These are phyloP conservation scores for Neurospora sp. DNA, from an alignment of 495 filamentous ascomycete species.

Conservation along the genomic window DNA sequence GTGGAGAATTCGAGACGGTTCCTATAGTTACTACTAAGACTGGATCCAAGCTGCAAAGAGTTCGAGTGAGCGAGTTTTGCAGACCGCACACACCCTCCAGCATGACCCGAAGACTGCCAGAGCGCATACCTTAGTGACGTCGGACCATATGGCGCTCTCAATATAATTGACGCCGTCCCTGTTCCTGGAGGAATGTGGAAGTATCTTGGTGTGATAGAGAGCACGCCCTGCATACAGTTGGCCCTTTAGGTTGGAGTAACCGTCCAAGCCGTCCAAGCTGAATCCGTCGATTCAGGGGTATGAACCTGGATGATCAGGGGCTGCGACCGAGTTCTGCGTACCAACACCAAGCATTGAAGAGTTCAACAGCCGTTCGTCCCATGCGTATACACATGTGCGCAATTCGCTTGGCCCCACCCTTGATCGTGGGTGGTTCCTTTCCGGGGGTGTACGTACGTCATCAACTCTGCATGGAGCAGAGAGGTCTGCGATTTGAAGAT, in stretches of 20 bases:
- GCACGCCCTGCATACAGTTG: not conserved
- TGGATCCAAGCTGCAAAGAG: too few species aligned
- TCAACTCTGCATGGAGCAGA: not conserved
- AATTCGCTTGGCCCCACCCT: not conserved
- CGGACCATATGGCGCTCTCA: not conserved
- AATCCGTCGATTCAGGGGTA: not conserved
- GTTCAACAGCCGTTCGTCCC: not conserved
- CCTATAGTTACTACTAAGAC: too few species aligned
- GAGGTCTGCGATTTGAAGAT: not conserved
- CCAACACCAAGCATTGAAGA: not conserved
- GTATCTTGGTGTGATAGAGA: not conserved
- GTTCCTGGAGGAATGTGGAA: not conserved
- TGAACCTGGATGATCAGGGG: not conserved
- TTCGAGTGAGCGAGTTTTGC: not conserved
- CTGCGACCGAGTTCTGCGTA: not conserved
- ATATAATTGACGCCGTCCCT: not conserved
- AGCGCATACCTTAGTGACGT: not conserved
- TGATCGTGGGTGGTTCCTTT: not conserved
- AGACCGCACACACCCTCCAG: not conserved
- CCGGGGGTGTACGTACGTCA: not conserved
- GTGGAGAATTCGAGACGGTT: not conserved
- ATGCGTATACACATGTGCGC: not conserved
- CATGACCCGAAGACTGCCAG: not conserved
- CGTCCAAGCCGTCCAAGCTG: not conserved
- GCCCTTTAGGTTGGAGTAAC: not conserved